These are phyloP conservation scores for Jasminum sambac DNA, from an alignment of 257 asterid genomes.

Conservation along the genomic window DNA sequence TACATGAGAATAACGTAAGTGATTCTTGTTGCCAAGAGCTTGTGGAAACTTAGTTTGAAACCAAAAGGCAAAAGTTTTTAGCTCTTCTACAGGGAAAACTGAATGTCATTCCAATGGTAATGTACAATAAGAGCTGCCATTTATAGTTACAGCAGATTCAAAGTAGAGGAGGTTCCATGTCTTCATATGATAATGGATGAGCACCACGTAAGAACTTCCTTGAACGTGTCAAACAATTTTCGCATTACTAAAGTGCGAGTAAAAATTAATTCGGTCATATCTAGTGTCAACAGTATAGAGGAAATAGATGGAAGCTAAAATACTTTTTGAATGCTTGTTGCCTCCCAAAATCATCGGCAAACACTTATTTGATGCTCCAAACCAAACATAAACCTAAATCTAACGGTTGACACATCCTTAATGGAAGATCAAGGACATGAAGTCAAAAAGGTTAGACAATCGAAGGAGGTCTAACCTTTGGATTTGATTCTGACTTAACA, in stretches of 20 bases:
- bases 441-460: slow-evolving; percentile 6
- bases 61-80: neutral
- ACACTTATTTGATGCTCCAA: slow-evolving; percentile 6
- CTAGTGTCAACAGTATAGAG: slow-evolving; percentile 7
- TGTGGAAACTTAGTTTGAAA: neutral
- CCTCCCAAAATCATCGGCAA: neutral
- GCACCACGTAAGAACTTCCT: neutral
- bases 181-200: neutral
- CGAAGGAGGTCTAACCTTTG: slow-evolving; percentile 52
- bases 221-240: neutral
- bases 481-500: slow-evolving; percentile 68
- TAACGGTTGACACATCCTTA: neutral
- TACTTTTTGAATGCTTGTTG: slow-evolving; percentile 10
- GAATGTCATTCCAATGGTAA: neutral
- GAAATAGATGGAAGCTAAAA: neutral
- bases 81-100: neutral
- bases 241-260: neutral
- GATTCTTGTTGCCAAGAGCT: neutral
- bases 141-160: neutral
- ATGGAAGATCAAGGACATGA: slow-evolving; percentile 9
- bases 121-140: neutral
- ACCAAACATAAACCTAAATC: neutral
- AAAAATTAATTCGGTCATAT: neutral
- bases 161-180: neutral
- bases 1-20: neutral